Evolutionary conservation across 495 filamentous ascomycete species (phyloP), one percentile per base, ranked within the genome.

Genomic region (Talaromyces wortmannii): DNA sequence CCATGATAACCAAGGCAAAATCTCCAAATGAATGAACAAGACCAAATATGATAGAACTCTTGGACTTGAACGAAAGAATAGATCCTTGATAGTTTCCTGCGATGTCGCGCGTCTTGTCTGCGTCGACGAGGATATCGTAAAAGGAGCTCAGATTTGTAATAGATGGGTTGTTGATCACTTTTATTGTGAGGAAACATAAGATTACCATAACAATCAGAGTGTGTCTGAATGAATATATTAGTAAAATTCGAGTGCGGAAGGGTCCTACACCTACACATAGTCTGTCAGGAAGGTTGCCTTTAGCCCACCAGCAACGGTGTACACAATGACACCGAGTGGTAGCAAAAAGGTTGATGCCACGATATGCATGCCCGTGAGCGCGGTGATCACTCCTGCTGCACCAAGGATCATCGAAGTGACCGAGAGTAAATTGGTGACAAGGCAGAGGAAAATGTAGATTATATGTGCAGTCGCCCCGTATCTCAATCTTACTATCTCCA

Each of bases 101-200:
- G 5, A 76, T 61, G 16, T 69, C 70, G 40, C 62, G 63, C 11
- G 46, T 54, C 31, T 55, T 44, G 6, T 61, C 67, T 1, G 72
- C 72, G 40, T 67, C 61, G 15, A 62, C 56, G 3, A 75, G 61
- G 15, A 72, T 55, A 31, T 74, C 68, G 60, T 72, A 75, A 29
- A 75, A 57, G 30, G 57, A 61, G 17, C 50, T 49, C 6, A 68
- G 66, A 13, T 59, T 65, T 3, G 70, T 70, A 16, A 75, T 55
- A 10, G 56, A 50, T 18, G 57, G 50, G 31, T 60, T 67, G 2
- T 69, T 68, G 18, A 66, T 61, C 8, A 58, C 56, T 53, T 75
- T 74, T 7, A 71, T 63, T 6, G 63, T 61, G 52, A 77, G 73
- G 31, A 64, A 64, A 30, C 59, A 59, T 11, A 61, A 58, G 53